A percentile compares a stretch with the other conserved stretches of the same genome.
phyloP scores from a whole-genome alignment of 805 yeast genomes.

The Teunomyces cretensis region DNA sequence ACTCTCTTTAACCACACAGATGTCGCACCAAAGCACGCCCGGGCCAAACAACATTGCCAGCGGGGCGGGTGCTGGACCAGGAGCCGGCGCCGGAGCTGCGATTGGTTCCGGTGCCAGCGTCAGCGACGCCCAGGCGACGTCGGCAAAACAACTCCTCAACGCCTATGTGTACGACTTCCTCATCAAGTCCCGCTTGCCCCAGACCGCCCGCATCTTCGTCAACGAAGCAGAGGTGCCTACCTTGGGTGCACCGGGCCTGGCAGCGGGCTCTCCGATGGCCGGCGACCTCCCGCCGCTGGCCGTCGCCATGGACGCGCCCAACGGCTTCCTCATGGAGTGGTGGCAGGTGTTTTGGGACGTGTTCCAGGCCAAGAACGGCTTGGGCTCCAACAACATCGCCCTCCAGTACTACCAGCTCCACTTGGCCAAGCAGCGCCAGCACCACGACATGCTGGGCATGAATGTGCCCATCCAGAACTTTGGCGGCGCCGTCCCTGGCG shows the following conservation, averaged over 20 bases:
- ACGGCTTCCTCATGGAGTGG: conserved; percentile 89
- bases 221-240: conserved; percentile 71
- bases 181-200: conserved; percentile 66
- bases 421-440: conserved; percentile 57
- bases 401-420: conserved; percentile 70
- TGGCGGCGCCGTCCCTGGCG: conserved; percentile 1
- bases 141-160: conserved; percentile 62
- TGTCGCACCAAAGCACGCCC: conserved; percentile 32
- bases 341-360: conserved; percentile 97
- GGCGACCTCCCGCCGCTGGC: conserved; percentile 1
- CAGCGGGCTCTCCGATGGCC: too few species aligned
- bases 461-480: conserved; percentile 20
- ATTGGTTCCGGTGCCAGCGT: background rate
- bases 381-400: conserved; percentile 54
- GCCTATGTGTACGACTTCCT: conserved; percentile 87
- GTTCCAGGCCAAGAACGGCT: conserved; percentile 67
- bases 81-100: background rate
- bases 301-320: conserved; percentile 76
- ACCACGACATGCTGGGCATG: conserved; percentile 48
- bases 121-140: conserved; percentile 46
- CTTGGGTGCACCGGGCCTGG: conserved; percentile 5
- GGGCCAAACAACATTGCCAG: conserved; percentile 11
- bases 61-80: too few species aligned
- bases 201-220: conserved; percentile 72
- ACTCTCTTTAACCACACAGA: conserved; percentile 12